Base-by-base conservation (phyloP, 78 protist genomes). In the Mastigamoeba balamuthi region DNA sequence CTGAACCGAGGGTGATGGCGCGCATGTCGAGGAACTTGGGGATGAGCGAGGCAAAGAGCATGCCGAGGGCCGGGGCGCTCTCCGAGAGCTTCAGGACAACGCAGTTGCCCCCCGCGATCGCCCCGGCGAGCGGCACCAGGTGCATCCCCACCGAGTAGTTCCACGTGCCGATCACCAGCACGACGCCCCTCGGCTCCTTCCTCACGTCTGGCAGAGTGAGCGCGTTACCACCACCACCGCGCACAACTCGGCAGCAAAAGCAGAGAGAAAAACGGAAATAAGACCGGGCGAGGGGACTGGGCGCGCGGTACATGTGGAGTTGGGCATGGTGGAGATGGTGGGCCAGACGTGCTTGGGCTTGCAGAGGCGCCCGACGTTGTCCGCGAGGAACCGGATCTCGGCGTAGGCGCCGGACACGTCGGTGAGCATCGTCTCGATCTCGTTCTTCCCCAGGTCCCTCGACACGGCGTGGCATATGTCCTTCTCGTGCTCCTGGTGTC, bases 91-190 rank as follows among this genome's bases (percentile, higher is more conserved):
- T 94, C 39, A 95, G 48, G 27, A 90, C 39, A 3, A 83, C 91
- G 38, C 70, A 42, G 77, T 88, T 87, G 48, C 98, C 98, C 2
- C 94, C 98, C 28, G 98, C 89, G 29, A 95, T 75, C 4, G 97
- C 97, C 27, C 93, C 96, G 37, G 84, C 58, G 58, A 86, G 66
- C 40, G 88, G 88, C 27, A 72, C 40, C 65, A 83, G 53, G 40
- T 78, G 81, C 76, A 83, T 52, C 73, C 74, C 74, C 44, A 83
- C 77, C 64, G 88, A 80, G 28, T 83, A 83, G 76, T 83, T 83
- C 96, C 93, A 96, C 52, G 99, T 94, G 38, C 87, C 77, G 40
- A 96, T 93, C 66, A 94, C 58, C 30, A 95, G 88, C 38, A 71
- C 91, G 9, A 84, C 87, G n/a, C 98, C 98, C 10, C 70, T 17